Conservation (phyloP, 345 rosid species). For the Boechera divaricarpa region DNA sequence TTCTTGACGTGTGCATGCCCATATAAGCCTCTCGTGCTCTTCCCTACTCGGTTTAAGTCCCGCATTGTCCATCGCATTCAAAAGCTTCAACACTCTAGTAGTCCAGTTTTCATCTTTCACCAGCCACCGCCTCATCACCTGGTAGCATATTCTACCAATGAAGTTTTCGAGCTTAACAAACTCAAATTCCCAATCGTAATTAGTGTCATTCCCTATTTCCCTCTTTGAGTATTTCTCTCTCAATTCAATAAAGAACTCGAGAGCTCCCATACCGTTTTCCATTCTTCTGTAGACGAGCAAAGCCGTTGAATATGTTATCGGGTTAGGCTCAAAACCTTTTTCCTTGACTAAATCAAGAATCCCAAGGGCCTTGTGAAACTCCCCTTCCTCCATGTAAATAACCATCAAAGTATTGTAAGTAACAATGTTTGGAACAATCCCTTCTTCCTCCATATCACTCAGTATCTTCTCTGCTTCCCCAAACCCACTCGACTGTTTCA, state of each 20-base stretch:
- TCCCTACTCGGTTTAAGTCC: constrained; percentile 58
- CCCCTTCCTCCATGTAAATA: constrained; percentile 64
- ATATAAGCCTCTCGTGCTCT: constrained; percentile 80
- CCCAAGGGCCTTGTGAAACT: constrained; percentile 61
- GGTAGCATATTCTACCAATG: constrained; percentile 72
- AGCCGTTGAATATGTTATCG: constrained; percentile 80
- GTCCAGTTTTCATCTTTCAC: constrained; percentile 59
- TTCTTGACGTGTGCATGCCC: constrained; percentile 92
- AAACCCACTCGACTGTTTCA: constrained; percentile 60
- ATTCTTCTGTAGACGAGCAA: constrained; percentile 73
- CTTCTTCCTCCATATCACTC: constrained; percentile 70
- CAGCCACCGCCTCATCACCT: constrained; percentile 87
- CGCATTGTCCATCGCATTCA: constrained; percentile 67
- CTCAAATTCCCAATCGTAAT: constrained; percentile 68
- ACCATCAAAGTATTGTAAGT: constrained; percentile 84
- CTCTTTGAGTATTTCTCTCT: constrained; percentile 64
- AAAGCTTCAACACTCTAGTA: constrained; percentile 65
- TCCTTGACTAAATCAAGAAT: constrained; percentile 64
- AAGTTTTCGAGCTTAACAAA: constrained; percentile 69
- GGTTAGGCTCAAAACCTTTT: constrained; percentile 67
- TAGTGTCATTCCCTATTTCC: constrained; percentile 52
- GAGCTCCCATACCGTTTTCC: constrained; percentile 85
- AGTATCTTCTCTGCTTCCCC: constrained; percentile 60
- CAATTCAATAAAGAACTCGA: constrained; percentile 67
- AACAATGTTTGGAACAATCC: constrained; percentile 67